phyloP scores from a whole-genome alignment of 2,329 filamentous ascomycete species.

The Arachnopeziza araneosa region DNA sequence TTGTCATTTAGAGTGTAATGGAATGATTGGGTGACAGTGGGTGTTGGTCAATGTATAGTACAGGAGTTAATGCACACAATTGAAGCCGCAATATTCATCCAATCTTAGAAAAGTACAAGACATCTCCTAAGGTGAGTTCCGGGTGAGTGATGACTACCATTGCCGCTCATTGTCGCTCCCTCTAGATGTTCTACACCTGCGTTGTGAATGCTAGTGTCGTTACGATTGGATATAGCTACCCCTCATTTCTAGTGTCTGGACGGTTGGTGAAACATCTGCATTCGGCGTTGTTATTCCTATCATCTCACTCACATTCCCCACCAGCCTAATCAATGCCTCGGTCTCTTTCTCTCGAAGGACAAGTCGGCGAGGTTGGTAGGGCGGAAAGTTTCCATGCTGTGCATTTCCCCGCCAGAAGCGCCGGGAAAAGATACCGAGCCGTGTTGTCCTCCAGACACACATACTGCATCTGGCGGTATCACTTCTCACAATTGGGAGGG shows the following conservation, averaged over 20 bases:
- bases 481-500: neutral
- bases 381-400: neutral
- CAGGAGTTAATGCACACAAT: neutral
- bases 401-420: neutral
- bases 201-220: too few relatives aligned
- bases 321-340: neutral
- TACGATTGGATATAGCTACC: too few relatives aligned
- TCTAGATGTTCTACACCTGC: too few relatives aligned
- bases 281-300: neutral
- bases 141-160: neutral
- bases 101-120: neutral
- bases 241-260: neutral
- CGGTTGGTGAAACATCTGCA: neutral
- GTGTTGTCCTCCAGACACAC: too few relatives aligned
- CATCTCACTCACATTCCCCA: neutral
- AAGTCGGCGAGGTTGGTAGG: neutral
- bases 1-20: slow-evolving; percentile 57
- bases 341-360: neutral
- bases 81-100: too few relatives aligned
- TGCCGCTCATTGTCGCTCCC: too few relatives aligned
- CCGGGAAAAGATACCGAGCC: too few relatives aligned
- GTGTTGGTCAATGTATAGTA: neutral
- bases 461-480: neutral
- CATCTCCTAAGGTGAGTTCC: neutral
- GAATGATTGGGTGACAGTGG: neutral